These are phyloP conservation scores for Pseudocercospora musae DNA, from an alignment of 2,329 filamentous ascomycete genomes.

Conservation along the genomic window DNA sequence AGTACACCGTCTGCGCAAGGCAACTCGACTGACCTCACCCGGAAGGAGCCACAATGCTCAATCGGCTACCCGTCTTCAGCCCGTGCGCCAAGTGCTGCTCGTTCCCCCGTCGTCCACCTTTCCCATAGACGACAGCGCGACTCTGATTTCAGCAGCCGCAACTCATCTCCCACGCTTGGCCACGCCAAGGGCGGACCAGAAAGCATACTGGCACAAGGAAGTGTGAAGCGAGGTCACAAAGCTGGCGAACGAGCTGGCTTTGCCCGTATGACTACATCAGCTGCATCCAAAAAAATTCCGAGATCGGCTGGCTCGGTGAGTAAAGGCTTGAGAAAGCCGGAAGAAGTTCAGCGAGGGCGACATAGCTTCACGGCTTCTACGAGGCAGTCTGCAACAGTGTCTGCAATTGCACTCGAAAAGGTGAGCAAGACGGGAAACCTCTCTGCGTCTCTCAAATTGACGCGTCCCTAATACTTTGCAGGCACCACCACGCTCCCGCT, in stretches of 20 bases:
- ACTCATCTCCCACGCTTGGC: constrained; percentile 26
- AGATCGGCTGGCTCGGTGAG: constrained; percentile 12
- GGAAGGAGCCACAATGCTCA: constrained; percentile 12
- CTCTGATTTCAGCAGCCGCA: constrained; percentile 12
- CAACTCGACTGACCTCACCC: constrained; percentile 7
- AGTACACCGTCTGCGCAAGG: constrained; percentile 26
- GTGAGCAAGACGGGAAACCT: neutral
- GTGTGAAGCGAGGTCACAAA: constrained; percentile 6
- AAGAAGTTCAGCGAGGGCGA: constrained; percentile 11
- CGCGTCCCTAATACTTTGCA: neutral
- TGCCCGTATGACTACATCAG: constrained; percentile 22
- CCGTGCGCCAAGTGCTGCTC: constrained; percentile 7
- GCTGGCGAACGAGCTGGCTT: constrained; percentile 14
- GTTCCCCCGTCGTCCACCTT: neutral
- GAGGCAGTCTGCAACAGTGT: neutral
- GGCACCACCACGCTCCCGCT: constrained; percentile 24
- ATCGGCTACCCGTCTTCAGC: constrained; percentile 27
- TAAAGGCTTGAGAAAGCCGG: neutral
- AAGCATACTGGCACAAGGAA: constrained; percentile 16
- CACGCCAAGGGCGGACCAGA: constrained; percentile 13
- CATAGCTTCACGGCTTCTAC: constrained; percentile 1
- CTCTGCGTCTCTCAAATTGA: neutral
- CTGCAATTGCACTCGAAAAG: neutral
- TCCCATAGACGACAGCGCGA: neutral
- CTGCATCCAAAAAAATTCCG: constrained; percentile 21